Base-by-base conservation (phyloP, 2,329 filamentous ascomycete genomes). In the Grosmannia serpens region DNA sequence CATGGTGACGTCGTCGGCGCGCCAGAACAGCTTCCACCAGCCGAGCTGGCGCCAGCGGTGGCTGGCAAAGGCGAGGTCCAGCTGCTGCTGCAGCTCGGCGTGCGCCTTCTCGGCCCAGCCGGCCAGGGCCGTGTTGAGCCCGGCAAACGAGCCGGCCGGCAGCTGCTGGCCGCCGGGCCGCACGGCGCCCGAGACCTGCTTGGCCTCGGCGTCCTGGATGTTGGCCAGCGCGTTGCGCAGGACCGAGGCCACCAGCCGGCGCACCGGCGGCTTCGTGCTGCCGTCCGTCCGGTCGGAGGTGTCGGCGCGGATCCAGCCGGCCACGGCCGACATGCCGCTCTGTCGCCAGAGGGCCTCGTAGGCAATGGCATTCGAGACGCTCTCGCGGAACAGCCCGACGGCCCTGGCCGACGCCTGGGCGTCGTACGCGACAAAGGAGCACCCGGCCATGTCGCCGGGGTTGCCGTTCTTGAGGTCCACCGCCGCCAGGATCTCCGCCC, bases 1-100 rank as follows among this genome's bases (percentile, higher is more conserved):
- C 79, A 92, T 87, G 3, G 84, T 83, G 13, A 96, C 89, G 66
- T 96, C 92, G 68, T 97, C 92, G 27, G 94, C 91, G 24, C 90
- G 84, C 91, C 91, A 96, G 68, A 96, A 91, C 0, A 97, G 79
- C 70, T 95, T 95, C 87, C 90, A 96, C 91, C 92, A 97, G 20
- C 85, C 81, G 4, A 96, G 76, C 62, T 88, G 86, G 29, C 83
- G 81, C 92, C 92, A 96, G 46, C 84, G 78, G 22, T 75, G 78
- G n/a, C 88, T 84, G 0, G 81, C 76, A 65, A 96, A 92, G 0
- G 89, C 91, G 51, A 83, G 74, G 63, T 92, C 87, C 2, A 96
- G 81, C 64, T 91, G 82, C 55, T 87, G 81, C 62, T 90, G 88
- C 9, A 97, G 79, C 70, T 97, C 92, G 1, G 84, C 80, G 68